phyloP scores from a whole-genome alignment of 2,329 filamentous ascomycete species.

The Aspergillus vadensis region DNA sequence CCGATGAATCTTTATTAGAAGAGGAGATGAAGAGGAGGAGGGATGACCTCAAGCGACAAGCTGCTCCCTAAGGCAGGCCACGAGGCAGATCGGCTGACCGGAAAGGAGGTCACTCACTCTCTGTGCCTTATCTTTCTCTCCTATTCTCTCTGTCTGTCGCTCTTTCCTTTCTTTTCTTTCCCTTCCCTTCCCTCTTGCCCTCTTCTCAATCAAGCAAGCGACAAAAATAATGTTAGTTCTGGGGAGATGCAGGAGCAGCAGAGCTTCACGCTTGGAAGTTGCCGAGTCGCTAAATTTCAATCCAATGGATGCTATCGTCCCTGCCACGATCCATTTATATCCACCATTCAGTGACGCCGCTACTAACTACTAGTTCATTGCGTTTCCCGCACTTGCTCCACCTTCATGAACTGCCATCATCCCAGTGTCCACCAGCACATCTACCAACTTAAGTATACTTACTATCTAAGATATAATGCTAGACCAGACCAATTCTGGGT shows the following conservation, averaged over 20 bases:
- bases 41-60: not conserved
- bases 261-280: not conserved
- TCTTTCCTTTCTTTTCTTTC: not conserved
- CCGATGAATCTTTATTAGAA: not conserved
- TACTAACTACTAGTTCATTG: no score
- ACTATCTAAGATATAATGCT: no score
- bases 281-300: not conserved
- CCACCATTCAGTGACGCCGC: no score
- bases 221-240: not conserved
- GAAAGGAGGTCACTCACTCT: not conserved
- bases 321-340: no score
- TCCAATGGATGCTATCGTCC: no score
- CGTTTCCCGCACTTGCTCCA: no score
- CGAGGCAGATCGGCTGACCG: not conserved
- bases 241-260: not conserved
- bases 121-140: no score
- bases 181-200: no score
- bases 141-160: not conserved
- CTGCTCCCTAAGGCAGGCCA: not conserved
- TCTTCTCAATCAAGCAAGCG: not conserved
- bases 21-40: not conserved
- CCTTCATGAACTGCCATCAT: no score
- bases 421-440: no score
- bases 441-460: no score
- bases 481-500: no score